Evolutionary conservation across 805 yeast species (phyloP), one percentile per base, ranked within the genome.

Genomic region (Candida manassasensis): DNA sequence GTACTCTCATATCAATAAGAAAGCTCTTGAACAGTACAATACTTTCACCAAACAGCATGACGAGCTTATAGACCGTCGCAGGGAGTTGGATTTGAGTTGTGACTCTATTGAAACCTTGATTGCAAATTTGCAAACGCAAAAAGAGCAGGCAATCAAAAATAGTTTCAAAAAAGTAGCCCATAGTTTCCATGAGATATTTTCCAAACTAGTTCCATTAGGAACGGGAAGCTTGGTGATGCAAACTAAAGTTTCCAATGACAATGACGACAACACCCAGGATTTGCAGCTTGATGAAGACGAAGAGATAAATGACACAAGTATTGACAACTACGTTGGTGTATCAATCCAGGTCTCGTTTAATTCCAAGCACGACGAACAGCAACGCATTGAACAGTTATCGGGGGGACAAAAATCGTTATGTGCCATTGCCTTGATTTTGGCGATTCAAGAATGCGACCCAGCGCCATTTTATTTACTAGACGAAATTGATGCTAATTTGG

Each of bases 321-420:
- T 76, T 32, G 84, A 79, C 12, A 74, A 75, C 36, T 86, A 83
- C 53, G 65, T 69, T 8, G 97, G 97, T 16, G 87, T 90, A 3
- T 75, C 94, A 0, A 85, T 93, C 36, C 70, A 81, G 7, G 97
- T 89, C 3, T 85, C 96, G 0, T 90, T 90, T 69, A 90, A 87
- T 54, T 82, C 94, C 7, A 81, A 81, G 51, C 70, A 73, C 18
- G 84, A 89, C 52, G 96, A 88, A 46, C 96, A 86, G 55, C 84
- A 82, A 41, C 71, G 84, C 42, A 81, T 90, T 38, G 95, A 87
- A 54, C 97, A 89, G 54, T 67, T 93, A 12, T 86, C 96, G 1
- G 98, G 98, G 27, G 98, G 98, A 8, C 98, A 93, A 53, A 90
- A 90, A 55, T 84, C 97, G 0, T 66, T 93, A n/a, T 89, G 97